Evolutionary conservation across 2,329 filamentous ascomycete species (phyloP).

Genomic region (Fusarium sp.): DNA sequence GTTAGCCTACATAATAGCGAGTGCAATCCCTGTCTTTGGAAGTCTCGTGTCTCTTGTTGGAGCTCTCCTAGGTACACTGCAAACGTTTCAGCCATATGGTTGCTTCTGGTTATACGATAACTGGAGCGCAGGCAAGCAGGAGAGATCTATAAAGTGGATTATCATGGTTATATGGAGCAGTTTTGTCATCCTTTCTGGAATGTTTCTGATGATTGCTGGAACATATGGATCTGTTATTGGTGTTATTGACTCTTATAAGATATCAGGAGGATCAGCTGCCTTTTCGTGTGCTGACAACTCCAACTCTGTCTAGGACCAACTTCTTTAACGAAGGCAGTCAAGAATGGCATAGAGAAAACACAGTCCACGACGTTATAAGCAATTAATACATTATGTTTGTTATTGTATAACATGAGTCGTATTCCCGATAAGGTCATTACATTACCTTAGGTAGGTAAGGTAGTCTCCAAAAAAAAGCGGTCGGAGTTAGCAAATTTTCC

Average conservation of each 20-base stretch:
- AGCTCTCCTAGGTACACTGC: slow-evolving; percentile 45
- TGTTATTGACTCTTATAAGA: slow-evolving; percentile 47
- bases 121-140: slow-evolving; percentile 29
- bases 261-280: slow-evolving; percentile 48
- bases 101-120: slow-evolving; percentile 46
- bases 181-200: slow-evolving; percentile 34
- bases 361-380: not conserved
- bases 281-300: slow-evolving; percentile 58
- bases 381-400: not conserved
- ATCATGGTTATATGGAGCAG: slow-evolving; percentile 20
- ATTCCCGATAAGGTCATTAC: not conserved
- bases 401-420: not conserved
- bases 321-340: not conserved
- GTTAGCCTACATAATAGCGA: slow-evolving; percentile 44
- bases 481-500: slow-evolving; percentile 29
- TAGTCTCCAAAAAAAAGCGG: slow-evolving; percentile 21
- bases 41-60: slow-evolving; percentile 44
- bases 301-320: slow-evolving; percentile 28
- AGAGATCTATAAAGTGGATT: slow-evolving; percentile 14
- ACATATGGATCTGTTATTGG: slow-evolving; percentile 56
- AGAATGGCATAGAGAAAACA: not conserved
- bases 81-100: slow-evolving; percentile 44
- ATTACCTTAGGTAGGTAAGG: no score
- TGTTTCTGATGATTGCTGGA: slow-evolving; percentile 55
- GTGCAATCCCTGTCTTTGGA: slow-evolving; percentile 41